Evolutionary conservation across 2,329 filamentous ascomycete species (phyloP), one percentile per base, ranked within the genome.

Genomic region (Lasiodiplodia theobromae): DNA sequence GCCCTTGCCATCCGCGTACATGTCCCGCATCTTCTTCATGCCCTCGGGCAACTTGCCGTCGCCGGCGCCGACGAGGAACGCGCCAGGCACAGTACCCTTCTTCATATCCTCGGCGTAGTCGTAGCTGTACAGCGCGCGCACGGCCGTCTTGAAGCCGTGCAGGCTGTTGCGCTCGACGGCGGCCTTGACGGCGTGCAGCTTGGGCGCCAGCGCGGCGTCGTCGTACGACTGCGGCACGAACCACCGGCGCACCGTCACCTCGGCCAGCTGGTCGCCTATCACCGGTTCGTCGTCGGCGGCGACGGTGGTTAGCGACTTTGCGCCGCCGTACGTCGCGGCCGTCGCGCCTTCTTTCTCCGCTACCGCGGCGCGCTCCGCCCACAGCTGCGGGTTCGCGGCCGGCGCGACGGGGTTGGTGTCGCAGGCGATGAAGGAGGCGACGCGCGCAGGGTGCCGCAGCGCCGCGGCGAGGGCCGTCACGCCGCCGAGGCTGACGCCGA

Each of bases 401-500:
- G 91, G 92, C 0, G 90, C 89, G 5, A 88, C 85, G 8, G 87
- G 86, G 78, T 94, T 95, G 75, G 93, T 96, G 79, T 96, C 92
- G 78, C 92, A 94, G 3, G 90, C 86, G 25, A 95, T 83, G 77
- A 94, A 92, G 7, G 83, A 84, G 1, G 74, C 77, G 16, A 93
- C 80, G 53, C 87, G 84, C 1, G 81, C 71, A 0, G 92, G 90
- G 73, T 92, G 86, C 51, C 84, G 84, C 63, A 96, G 86, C 0
- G 91, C 90, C 64, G 91, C 89, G 76, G 91, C 90, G 62, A 96
- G 86, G 0, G 90, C 85, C 1, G 93, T 96, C 2, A 91, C 92
- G 65, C 93, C 93, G 71, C 93, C 93, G 77, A 96, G 88, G 44
- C 89, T 92, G 3, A 96, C 93, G 23, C 93, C 93, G 23, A 96